Percentiles rank a stretch among this genome's conserved stretches.
phyloP scores from a whole-genome alignment of 2,329 filamentous ascomycete species.

The Exophiala oligosperma region DNA sequence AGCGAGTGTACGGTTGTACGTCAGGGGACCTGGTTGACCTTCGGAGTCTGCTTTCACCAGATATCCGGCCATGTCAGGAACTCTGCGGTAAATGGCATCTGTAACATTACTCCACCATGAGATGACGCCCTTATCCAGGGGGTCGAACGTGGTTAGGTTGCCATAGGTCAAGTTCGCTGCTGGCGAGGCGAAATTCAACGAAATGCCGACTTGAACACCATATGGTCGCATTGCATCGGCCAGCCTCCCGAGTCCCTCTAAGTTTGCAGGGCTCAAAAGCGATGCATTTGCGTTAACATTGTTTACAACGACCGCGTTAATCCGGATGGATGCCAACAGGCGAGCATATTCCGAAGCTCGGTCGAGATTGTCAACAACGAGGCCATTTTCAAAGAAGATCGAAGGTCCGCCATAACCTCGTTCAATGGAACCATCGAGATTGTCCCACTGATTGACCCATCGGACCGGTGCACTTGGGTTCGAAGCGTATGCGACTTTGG shows the following conservation, averaged over 20 bases:
- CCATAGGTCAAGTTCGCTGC: slow-evolving; percentile 46
- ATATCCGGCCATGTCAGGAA: slow-evolving; percentile 69
- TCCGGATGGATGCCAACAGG: slow-evolving; percentile 63
- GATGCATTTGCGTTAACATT: slow-evolving; percentile 70
- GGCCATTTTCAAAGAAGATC: slow-evolving; percentile 65
- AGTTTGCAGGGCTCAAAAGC: slow-evolving; percentile 57
- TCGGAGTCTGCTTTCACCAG: slow-evolving; percentile 72
- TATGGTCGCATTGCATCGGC: slow-evolving; percentile 68
- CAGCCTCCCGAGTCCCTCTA: slow-evolving; percentile 62
- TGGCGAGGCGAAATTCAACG: slow-evolving; percentile 69
- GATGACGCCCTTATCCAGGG: slow-evolving; percentile 60
- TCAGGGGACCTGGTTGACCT: slow-evolving; percentile 68
- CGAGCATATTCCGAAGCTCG: slow-evolving; percentile 64
- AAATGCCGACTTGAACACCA: slow-evolving; percentile 65
- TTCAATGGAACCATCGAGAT: slow-evolving; percentile 63
- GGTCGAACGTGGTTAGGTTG: slow-evolving; percentile 63
- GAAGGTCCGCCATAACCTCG: slow-evolving; percentile 67
- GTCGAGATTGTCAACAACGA: slow-evolving; percentile 58
- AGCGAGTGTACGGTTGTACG: slow-evolving; percentile 68
- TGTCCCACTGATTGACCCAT: slow-evolving; percentile 75
- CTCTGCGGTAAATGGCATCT: slow-evolving; percentile 56
- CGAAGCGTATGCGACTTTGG: slow-evolving; percentile 47
- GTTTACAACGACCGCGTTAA: slow-evolving; percentile 69
- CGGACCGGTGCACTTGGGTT: slow-evolving; percentile 63
- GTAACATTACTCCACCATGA: slow-evolving; percentile 64